Evolutionary conservation across 2,329 filamentous ascomycete genomes (phyloP).

Genomic region (Colletotrichum godetiae): DNA sequence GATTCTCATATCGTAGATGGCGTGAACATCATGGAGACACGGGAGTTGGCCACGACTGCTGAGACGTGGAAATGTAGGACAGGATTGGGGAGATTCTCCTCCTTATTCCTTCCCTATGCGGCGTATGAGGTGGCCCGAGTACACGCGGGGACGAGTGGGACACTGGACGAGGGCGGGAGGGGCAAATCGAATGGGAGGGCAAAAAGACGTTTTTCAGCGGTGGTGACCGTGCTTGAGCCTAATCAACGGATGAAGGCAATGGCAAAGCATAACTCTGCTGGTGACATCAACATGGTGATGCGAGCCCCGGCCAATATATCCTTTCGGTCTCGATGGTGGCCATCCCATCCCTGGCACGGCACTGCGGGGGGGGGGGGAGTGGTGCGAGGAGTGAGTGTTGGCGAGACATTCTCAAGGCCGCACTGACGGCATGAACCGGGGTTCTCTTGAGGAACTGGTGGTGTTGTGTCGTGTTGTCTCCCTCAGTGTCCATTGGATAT

Average conservation of each 20-base stretch:
- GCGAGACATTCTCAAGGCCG: slow-evolving; percentile 26
- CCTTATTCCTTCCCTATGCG: slow-evolving; percentile 11
- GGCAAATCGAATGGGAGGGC: slow-evolving; percentile 16
- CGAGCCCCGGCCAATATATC: slow-evolving; percentile 30
- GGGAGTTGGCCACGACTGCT: neutral
- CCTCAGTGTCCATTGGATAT: slow-evolving; percentile 9
- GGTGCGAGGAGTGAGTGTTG: slow-evolving; percentile 5
- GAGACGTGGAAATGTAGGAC: neutral
- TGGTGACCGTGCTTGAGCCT: slow-evolving; percentile 24
- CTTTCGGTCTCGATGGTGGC: slow-evolving; percentile 2
- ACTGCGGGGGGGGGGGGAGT: slow-evolving; percentile 6
- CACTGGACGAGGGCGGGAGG: slow-evolving; percentile 7
- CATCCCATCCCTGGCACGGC: slow-evolving; percentile 5
- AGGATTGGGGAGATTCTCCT: neutral
- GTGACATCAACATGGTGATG: slow-evolving; percentile 24
- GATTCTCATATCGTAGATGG: slow-evolving; percentile 36
- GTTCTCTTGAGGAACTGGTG: slow-evolving; percentile 19
- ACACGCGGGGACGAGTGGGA: slow-evolving; percentile 2
- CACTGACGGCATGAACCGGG: slow-evolving; percentile 28
- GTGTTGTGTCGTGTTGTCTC: slow-evolving; percentile 29
- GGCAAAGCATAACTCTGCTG: slow-evolving; percentile 17
- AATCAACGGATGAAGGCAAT: slow-evolving; percentile 25
- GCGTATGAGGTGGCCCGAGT: neutral
- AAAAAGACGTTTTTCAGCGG: slow-evolving; percentile 17
- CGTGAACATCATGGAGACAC: slow-evolving; percentile 22